phyloP scores from a whole-genome alignment of 2,329 filamentous ascomycete genomes.

The Aphanoascus verrucosus region DNA sequence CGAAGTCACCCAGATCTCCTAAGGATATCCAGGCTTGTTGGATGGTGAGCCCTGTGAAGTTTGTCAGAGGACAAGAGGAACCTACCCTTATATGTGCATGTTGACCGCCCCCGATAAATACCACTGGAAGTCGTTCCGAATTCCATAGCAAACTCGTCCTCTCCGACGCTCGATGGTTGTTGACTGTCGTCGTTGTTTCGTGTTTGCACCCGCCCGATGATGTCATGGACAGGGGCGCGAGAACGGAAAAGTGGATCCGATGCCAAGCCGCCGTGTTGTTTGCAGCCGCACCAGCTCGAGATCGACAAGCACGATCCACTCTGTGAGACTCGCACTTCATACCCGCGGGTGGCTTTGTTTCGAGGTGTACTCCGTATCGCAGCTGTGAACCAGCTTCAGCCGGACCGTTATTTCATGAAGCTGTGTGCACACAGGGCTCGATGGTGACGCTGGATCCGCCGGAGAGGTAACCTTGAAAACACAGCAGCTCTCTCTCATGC shows the following conservation, averaged over 20 bases:
- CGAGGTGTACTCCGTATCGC: too few relatives aligned
- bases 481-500: too few relatives aligned
- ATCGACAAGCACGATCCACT: not conserved
- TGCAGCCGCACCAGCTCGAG: not conserved
- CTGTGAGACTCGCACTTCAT: not conserved
- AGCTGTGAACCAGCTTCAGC: too few relatives aligned
- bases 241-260: not conserved
- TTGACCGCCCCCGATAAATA: too few relatives aligned
- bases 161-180: not conserved
- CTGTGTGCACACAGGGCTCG: too few relatives aligned
- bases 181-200: not conserved
- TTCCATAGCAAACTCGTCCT: not conserved
- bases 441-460: too few relatives aligned
- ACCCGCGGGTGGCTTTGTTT: not conserved
- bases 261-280: not conserved
- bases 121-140: too few relatives aligned
- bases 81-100: too few relatives aligned
- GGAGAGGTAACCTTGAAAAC: too few relatives aligned
- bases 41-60: not conserved
- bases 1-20: not conserved
- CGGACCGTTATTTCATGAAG: too few relatives aligned
- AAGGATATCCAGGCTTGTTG: not conserved
- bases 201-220: not conserved
- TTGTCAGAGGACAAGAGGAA: too few relatives aligned
- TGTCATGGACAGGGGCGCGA: slow-evolving; percentile 6